Evolutionary conservation across 1,284 basidiomycete species (phyloP), one percentile per base, ranked within the genome.

Genomic region (Gymnopus androsaceus): DNA sequence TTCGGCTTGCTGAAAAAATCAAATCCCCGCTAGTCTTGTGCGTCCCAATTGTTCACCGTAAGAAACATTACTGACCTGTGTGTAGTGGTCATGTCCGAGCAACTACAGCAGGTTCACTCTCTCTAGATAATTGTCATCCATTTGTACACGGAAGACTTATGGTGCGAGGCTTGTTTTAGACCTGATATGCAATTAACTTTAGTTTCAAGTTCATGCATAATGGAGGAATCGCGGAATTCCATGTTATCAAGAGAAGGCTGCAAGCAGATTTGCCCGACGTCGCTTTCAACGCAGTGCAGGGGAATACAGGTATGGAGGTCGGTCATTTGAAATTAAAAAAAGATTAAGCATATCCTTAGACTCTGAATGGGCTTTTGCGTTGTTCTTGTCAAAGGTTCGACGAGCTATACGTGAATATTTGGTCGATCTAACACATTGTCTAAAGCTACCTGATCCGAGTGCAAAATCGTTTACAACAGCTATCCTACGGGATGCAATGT

Each of bases 341-440:
- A n/a, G n/a, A n/a, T n/a, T 53, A 12, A 38, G 17, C 33, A 7
- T 56, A 40, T 60, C 23, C 46, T n/a, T 62, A 91, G 94, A 96
- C 71, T 95, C 94, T 1, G 94, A 98, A 78, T 97, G 94, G 94
- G 88, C 92, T 6, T 98, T 97, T 67, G 94, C 92, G 9, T 74
- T 96, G 47, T 92, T 95, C 70, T 73, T 98, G 21, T 91, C 92
- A 3, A 94, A 91, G 76, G 93, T 88, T 50, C 47, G 73, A n/a
- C n/a, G n/a, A n/a, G 62, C 7, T 30, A 45, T 48, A 31, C 15
- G 50, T 27, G 42, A 46, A 9, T 6, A 49, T 47, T 31, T 23
- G 40, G 37, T 28, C 57, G 36, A 53, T 61, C 59, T 54, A 48
- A 55, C 59, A 4, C n/a, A 11, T 14, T 34, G n/a, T 25, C 27